Conservation (phyloP, 148 eudicot genomes). For the Arbutus unedo region DNA sequence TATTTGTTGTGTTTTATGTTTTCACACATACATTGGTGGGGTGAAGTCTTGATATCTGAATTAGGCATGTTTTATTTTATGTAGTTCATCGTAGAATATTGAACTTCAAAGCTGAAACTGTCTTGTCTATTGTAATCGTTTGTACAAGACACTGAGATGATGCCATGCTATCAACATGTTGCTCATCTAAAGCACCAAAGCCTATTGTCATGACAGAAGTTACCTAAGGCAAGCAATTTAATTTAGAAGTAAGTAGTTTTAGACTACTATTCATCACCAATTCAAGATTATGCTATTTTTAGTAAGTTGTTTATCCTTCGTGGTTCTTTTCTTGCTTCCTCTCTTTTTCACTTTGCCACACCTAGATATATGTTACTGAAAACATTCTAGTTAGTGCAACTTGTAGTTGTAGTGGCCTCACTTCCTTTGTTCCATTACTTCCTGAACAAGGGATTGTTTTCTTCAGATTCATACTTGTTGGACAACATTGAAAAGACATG, state of each 20-base stretch:
- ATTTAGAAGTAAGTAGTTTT: not conserved
- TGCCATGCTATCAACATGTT: conserved; percentile 36
- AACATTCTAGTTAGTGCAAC: too few species aligned
- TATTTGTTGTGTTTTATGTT: not conserved
- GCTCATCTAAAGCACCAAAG: conserved; percentile 68
- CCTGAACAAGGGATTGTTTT: too few species aligned
- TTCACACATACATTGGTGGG: not conserved
- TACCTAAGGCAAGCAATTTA: conserved; percentile 39
- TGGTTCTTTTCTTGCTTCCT: not conserved
- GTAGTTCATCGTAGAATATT: not conserved
- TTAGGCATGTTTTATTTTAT: not conserved
- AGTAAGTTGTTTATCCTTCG: not conserved
- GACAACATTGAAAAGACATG: too few species aligned
- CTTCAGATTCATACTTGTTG: too few species aligned
- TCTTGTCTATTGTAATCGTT: conserved; percentile 6
- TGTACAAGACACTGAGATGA: not conserved
- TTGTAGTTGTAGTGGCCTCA: too few species aligned
- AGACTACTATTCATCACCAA: not conserved
- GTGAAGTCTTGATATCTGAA: not conserved
- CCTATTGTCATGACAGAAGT: conserved; percentile 55
- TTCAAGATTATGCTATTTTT: not conserved
- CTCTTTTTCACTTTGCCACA: not conserved
- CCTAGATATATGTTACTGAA: too few species aligned
- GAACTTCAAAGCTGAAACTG: conserved; percentile 4
- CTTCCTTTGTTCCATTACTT: too few species aligned